Conservation (phyloP, 441 rosid species). For the Kokia cookei region DNA sequence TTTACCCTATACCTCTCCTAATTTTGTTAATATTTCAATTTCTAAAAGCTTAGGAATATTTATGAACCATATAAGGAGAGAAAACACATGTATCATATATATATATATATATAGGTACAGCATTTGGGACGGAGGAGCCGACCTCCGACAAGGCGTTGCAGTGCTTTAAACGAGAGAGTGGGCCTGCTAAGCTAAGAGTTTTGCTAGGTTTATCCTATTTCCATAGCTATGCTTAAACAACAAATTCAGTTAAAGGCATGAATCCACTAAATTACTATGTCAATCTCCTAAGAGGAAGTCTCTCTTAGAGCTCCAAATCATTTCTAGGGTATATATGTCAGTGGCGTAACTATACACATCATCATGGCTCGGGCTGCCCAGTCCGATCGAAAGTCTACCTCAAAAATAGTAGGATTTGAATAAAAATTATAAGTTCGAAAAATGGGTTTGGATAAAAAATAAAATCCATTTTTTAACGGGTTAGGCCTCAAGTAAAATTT, state of each 20-base stretch:
- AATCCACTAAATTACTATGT: not conserved
- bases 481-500: too few relatives aligned
- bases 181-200: not conserved
- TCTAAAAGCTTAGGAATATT: too few relatives aligned
- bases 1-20: not conserved
- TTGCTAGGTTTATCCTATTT: not conserved
- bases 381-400: too few relatives aligned
- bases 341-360: too few relatives aligned
- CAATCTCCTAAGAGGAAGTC: not conserved
- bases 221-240: not conserved
- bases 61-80: too few relatives aligned
- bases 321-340: not conserved
- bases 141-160: not conserved
- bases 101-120: not conserved
- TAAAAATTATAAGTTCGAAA: too few relatives aligned
- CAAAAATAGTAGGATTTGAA: too few relatives aligned
- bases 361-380: too few relatives aligned
- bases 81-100: not conserved
- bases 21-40: too few relatives aligned
- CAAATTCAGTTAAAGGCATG: not conserved
- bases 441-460: too few relatives aligned
- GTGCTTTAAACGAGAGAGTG: conserved; percentile 2
- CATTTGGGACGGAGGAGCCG: not conserved
- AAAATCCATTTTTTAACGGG: too few relatives aligned
- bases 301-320: not conserved